phyloP scores from a whole-genome alignment of 441 rosid species.

The Bruguiera hainesii region DNA sequence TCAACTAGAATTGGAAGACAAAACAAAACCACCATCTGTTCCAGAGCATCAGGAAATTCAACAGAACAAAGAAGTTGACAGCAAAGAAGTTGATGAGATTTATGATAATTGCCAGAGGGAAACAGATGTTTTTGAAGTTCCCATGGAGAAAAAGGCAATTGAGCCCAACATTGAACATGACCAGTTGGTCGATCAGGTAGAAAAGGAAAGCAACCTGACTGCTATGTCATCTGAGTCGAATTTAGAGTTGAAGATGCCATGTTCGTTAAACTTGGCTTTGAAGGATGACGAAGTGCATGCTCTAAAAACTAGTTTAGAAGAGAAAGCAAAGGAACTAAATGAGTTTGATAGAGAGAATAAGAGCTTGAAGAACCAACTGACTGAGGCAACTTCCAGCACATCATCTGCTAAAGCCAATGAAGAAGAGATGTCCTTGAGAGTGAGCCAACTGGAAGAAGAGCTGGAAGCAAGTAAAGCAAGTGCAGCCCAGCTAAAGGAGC shows the following conservation, averaged over 20 bases:
- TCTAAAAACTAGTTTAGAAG: slow-evolving; percentile 55
- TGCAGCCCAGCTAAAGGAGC: slow-evolving; percentile 43
- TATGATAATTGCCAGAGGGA: slow-evolving; percentile 42
- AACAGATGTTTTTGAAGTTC: slow-evolving; percentile 69
- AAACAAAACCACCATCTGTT: slow-evolving; percentile 39
- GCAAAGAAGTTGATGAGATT: slow-evolving; percentile 30
- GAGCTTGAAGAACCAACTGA: slow-evolving; percentile 51
- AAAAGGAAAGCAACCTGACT: slow-evolving; percentile 24
- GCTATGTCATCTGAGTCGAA: slow-evolving; percentile 19
- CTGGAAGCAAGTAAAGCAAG: slow-evolving; percentile 51
- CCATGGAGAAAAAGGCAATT: slow-evolving; percentile 39
- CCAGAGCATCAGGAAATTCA: slow-evolving; percentile 5
- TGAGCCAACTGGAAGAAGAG: slow-evolving; percentile 52
- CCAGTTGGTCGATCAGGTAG: slow-evolving; percentile 18
- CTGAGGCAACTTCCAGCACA: slow-evolving; percentile 35
- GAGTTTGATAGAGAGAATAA: slow-evolving; percentile 46
- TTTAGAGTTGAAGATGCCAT: slow-evolving; percentile 27
- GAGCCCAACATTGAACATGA: slow-evolving; percentile 27
- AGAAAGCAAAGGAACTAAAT: slow-evolving; percentile 55
- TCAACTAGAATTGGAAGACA: slow-evolving; percentile 56
- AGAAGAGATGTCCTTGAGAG: slow-evolving; percentile 43
- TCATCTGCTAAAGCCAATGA: slow-evolving; percentile 42
- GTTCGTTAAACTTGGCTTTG: slow-evolving; percentile 33
- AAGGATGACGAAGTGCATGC: slow-evolving; percentile 54
- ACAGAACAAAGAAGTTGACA: slow-evolving; percentile 25